Evolutionary conservation across 2,329 filamentous ascomycete species (phyloP).

Genomic region (Fusarium verticillioides): DNA sequence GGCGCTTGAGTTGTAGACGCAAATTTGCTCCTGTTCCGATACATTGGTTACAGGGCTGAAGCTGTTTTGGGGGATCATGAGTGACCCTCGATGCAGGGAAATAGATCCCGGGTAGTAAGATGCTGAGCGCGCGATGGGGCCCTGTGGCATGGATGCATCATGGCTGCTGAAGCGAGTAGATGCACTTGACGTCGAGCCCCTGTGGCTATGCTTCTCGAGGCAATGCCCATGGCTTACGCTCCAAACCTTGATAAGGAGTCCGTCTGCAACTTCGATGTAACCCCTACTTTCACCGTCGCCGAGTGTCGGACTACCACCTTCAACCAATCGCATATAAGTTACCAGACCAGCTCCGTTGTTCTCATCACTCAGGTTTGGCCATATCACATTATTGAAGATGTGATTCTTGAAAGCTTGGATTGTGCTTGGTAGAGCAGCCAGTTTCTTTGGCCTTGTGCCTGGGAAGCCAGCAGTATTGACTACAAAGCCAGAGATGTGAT

Average conservation of each 20-base stretch:
- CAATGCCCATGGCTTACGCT: constrained; percentile 91
- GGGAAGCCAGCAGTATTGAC: constrained; percentile 92
- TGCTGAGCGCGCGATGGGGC: constrained; percentile 42
- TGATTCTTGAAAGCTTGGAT: constrained; percentile 92
- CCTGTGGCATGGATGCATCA: constrained; percentile 53
- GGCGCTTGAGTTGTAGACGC: constrained; percentile 87
- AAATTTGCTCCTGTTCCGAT: constrained; percentile 60
- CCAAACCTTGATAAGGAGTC: constrained; percentile 88
- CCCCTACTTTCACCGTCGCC: constrained; percentile 83
- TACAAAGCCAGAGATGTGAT: constrained; percentile 91
- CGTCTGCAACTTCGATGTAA: constrained; percentile 89
- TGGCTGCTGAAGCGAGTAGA: constrained; percentile 62
- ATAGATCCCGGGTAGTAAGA: constrained; percentile 39
- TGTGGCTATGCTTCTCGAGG: constrained; percentile 77
- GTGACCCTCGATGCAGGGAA: constrained; percentile 33
- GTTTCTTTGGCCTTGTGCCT: constrained; percentile 81
- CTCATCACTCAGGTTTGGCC: constrained; percentile 97
- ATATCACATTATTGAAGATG: constrained; percentile 98
- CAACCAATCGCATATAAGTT: constrained; percentile 87
- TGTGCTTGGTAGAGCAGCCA: constrained; percentile 89
- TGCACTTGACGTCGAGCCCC: constrained; percentile 64
- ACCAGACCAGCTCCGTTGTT: constrained; percentile 93
- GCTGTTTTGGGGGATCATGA: constrained; percentile 48
- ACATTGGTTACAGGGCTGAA: constrained; percentile 43
- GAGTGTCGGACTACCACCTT: constrained; percentile 86